Base-by-base conservation (phyloP, 2,329 filamentous ascomycete genomes). In the Cryoendolithus antarcticus region DNA sequence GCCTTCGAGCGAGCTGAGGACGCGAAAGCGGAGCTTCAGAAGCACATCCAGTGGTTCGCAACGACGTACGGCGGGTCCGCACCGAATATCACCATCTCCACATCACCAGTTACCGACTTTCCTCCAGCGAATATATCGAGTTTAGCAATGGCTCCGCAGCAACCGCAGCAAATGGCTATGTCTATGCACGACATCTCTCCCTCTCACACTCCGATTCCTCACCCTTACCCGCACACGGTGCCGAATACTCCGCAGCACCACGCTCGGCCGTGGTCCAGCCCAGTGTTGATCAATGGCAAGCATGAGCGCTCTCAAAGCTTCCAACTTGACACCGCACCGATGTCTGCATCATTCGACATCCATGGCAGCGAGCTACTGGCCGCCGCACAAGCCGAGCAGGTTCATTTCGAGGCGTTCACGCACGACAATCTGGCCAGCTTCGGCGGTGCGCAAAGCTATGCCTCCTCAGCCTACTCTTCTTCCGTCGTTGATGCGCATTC, bases 251-350 rank as follows among this genome's bases (percentile, higher is more conserved):
- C 53, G n/a, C 63, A 66, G 43, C 62, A 63, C 46, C 51, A 59
- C 40, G 43, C 41, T 11, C 57, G 61, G 39, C 43, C 54, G 42
- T 59, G 57, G 53, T 53, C 54, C 9, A 58, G 54, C 40, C 55
- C 55, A 37, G 53, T 55, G n/a, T 44, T 49, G 12, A 44, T 49
- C 15, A 38, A 53, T 15, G 38, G 37, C 8, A 58, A 58, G 50
- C 53, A 56, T 38, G 46, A 44, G 34, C 51, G 55, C 29, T 56
- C 54, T 41, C 55, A 49, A 39, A 61, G 62, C 52, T 63, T 63
- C 45, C 57, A 62, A 45, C 65, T 75, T 51, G 65, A 74, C 56
- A 62, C 67, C 44, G 60, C 72, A 50, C 65, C 72, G 46, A 68
- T 80, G 62, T 39, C 40, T 30, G 44, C 43, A 38, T 43, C 39